Conservation (phyloP, 2,329 filamentous ascomycete species). For the Ustilaginoidea virens region DNA sequence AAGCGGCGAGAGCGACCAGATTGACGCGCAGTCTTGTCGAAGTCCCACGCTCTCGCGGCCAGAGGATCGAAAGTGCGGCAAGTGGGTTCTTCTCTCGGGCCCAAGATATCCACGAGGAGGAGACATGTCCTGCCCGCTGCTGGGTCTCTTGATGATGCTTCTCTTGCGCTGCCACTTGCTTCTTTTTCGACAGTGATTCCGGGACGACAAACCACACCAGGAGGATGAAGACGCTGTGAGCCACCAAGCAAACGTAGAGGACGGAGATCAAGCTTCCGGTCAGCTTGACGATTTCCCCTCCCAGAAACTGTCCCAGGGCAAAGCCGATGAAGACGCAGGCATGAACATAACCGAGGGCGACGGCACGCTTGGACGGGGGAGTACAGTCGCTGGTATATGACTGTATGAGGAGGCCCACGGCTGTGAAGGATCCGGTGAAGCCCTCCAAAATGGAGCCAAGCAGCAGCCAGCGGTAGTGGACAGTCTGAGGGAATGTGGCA, state of each 20-base stretch:
- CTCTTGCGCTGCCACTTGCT: conserved; percentile 54
- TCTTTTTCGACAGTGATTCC: conserved; percentile 65
- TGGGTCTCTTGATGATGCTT: conserved; percentile 39
- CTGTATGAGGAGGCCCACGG: conserved; percentile 59
- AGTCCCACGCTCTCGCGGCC: conserved; percentile 51
- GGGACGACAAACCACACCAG: conserved; percentile 60
- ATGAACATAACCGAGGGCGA: conserved; percentile 81
- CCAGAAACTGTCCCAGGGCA: conserved; percentile 68
- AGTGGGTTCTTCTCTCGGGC: conserved; percentile 49
- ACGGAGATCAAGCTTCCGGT: conserved; percentile 64
- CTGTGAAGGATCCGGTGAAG: conserved; percentile 74
- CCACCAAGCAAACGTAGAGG: conserved; percentile 66
- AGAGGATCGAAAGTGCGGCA: conserved; percentile 62
- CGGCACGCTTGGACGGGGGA: conserved; percentile 59
- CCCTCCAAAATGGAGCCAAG: conserved; percentile 69
- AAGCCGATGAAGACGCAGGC: conserved; percentile 81
- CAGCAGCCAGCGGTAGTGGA: conserved; percentile 68
- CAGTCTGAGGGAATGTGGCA: conserved; percentile 53
- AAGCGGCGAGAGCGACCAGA: conserved; percentile 61
- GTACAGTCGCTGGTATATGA: conserved; percentile 88
- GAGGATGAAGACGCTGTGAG: conserved; percentile 59
- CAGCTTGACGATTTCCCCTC: conserved; percentile 62
- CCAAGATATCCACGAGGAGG: conserved; percentile 14
- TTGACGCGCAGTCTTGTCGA: conserved; percentile 54
- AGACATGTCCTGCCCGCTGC: conserved; percentile 14